Evolutionary conservation across 371 early-diverging fungal species (phyloP), one percentile per base, ranked within the genome.

Genomic region (Haplosporangium sp.): DNA sequence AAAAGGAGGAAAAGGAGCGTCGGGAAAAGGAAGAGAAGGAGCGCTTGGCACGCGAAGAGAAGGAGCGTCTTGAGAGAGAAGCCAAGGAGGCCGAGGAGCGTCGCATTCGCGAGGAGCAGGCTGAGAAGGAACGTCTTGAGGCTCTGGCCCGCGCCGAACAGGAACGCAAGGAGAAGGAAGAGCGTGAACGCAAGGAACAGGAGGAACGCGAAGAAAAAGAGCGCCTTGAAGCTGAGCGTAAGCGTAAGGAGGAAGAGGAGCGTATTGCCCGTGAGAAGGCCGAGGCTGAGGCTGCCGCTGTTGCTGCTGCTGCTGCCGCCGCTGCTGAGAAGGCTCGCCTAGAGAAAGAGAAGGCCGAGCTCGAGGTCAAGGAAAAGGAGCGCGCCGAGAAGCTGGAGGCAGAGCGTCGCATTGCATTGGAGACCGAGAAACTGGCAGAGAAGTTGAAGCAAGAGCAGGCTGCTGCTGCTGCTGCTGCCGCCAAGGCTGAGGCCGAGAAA

Each of bases 231-330:
- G 58, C 55, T 12, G 73, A 65, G 76, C 74, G 62, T 54, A 66
- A 84, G 69, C 63, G 41, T 18, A 73, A 83, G 64, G 76, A 68
- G 55, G 77, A 76, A 42, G 72, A 79, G 45, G 86, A 85, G 61
- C 82, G 83, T 10, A 86, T 83, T 53, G 89, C 87, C 10, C 83
- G 83, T 51, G 84, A 84, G 42, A 77, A 85, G 59, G 85, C 81
- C 52, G 83, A 85, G 62, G 86, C 74, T 36, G 82, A 29, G 29
- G 29, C 29, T 29, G 29, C 29, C 29, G 29, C 29, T 29, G 29
- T 29, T 29, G 29, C 29, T 29, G 29, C 29, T 29, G 29, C 29
- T 29, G 29, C 29, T 4, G 29, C 29, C 4, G 29, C 29, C 29
- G 29, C 29, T 29, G 29, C 29, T 29, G 29, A 81, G 29, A 74